phyloP scores from a whole-genome alignment of 2,329 filamentous ascomycete genomes.

The Amauroascus verrucosus region DNA sequence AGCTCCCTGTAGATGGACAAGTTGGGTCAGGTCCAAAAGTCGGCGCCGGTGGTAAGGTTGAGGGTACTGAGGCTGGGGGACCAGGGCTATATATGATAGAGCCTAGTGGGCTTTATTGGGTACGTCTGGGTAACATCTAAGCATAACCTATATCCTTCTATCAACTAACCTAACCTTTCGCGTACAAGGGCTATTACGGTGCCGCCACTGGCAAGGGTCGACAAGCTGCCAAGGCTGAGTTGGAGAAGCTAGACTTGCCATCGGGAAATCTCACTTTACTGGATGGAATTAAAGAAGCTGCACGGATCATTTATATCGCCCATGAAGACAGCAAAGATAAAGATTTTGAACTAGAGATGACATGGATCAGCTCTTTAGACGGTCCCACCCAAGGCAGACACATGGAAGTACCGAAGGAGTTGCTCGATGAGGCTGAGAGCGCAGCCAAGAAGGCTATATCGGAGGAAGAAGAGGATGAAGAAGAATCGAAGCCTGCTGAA shows the following conservation, averaged over 20 bases:
- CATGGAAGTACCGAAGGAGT: constrained; percentile 80
- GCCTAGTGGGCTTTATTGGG: constrained; percentile 92
- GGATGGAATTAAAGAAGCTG: constrained; percentile 91
- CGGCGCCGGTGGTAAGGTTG: constrained; percentile 74
- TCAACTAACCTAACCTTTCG: constrained; percentile 14
- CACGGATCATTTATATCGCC: constrained; percentile 90
- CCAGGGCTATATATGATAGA: constrained; percentile 98
- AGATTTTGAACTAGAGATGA: constrained; percentile 99
- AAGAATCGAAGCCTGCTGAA: constrained; percentile 51
- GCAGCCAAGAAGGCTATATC: constrained; percentile 85
- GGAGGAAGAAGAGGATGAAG: constrained; percentile 73
- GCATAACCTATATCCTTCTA: constrained; percentile 15
- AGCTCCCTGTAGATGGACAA: constrained; percentile 77
- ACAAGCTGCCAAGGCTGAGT: constrained; percentile 92
- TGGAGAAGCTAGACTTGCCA: constrained; percentile 90
- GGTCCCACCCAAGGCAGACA: constrained; percentile 90
- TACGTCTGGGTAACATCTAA: constrained; percentile 29
- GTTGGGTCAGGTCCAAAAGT: constrained; percentile 69
- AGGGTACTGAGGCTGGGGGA: constrained; percentile 68
- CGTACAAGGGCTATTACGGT: constrained; percentile 73
- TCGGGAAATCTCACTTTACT: constrained; percentile 66
- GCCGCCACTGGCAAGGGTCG: constrained; percentile 94
- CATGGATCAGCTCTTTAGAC: constrained; percentile 77
- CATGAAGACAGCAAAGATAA: constrained; percentile 99
- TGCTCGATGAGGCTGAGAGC: constrained; percentile 84